Evolutionary conservation across 1,284 basidiomycete species (phyloP).

Genomic region (Tilletia horrida): DNA sequence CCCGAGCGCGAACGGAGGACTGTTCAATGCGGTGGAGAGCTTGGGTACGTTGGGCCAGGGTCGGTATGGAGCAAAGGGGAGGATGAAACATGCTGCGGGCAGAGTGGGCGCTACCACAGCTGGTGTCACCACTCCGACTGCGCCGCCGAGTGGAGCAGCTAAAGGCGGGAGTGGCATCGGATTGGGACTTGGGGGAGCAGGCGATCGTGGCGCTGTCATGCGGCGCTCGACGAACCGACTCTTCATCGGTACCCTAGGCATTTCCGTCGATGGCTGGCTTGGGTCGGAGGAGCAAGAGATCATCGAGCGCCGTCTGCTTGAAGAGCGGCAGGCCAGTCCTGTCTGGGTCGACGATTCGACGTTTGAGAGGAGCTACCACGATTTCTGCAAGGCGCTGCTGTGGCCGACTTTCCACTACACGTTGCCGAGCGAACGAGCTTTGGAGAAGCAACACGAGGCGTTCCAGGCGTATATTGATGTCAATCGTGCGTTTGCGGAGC

Average conservation of each 20-base stretch:
- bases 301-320: constrained; percentile 65
- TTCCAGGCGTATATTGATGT: constrained; percentile 76
- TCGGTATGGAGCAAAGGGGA: constrained; percentile 4
- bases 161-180: not conserved
- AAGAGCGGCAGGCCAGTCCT: constrained; percentile 64
- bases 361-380: constrained; percentile 74
- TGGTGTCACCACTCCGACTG: not conserved
- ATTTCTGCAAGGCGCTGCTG: constrained; percentile 83
- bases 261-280: constrained; percentile 45
- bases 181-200: constrained; percentile 2
- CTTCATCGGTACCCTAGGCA: constrained; percentile 49
- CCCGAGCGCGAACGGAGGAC: constrained; percentile 51
- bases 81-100: not conserved
- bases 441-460: constrained; percentile 69
- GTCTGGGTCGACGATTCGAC: constrained; percentile 68
- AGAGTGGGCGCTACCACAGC: constrained; percentile 2
- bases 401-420: constrained; percentile 86
- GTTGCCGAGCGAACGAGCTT: constrained; percentile 76
- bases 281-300: constrained; percentile 56
- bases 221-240: constrained; percentile 25
- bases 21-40: constrained; percentile 51
- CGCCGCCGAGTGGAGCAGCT: not conserved
- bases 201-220: constrained; percentile 13
- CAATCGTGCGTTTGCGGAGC: constrained; percentile 77
- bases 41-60: constrained; percentile 23